phyloP scores from a whole-genome alignment of 768 basidiomycete genomes.

The Strobilomyces dryophilus region DNA sequence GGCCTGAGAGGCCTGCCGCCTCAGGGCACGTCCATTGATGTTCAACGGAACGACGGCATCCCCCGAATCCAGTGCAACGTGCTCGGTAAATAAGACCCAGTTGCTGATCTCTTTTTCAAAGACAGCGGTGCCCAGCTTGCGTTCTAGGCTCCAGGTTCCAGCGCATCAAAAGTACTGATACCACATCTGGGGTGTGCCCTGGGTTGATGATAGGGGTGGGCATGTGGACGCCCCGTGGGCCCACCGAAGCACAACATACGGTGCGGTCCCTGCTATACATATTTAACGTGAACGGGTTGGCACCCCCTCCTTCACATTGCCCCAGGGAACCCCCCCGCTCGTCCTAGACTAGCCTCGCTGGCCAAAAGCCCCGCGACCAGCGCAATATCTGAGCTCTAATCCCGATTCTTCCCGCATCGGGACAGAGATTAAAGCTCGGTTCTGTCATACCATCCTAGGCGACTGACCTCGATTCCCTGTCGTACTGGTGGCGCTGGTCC shows the following conservation, averaged over 20 bases:
- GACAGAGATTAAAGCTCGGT: not conserved
- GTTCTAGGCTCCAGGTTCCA: not conserved
- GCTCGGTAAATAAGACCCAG: too few species aligned
- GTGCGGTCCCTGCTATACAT: not conserved
- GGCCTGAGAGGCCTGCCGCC: too few species aligned
- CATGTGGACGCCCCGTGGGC: slow-evolving; percentile 12
- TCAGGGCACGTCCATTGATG: too few species aligned
- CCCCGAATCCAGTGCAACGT: too few species aligned
- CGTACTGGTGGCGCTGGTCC: not conserved
- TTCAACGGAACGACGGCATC: too few species aligned
- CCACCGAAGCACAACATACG: not conserved
- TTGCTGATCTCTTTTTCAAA: not conserved
- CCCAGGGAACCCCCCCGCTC: not conserved
- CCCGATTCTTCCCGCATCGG: slow-evolving; percentile 11
- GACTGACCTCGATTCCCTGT: not conserved
- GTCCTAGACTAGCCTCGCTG: not conserved
- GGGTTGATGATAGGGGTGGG: slow-evolving; percentile 5
- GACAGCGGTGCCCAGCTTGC: not conserved
- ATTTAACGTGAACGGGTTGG: not conserved
- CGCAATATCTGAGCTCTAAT: slow-evolving; percentile 1
- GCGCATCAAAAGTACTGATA: not conserved
- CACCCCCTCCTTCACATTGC: not conserved
- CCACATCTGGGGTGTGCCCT: not conserved
- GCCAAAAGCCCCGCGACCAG: not conserved
- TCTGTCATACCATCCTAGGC: not conserved